Conservation (phyloP, 306 rosid genomes). For the Cajanus cajan region DNA sequence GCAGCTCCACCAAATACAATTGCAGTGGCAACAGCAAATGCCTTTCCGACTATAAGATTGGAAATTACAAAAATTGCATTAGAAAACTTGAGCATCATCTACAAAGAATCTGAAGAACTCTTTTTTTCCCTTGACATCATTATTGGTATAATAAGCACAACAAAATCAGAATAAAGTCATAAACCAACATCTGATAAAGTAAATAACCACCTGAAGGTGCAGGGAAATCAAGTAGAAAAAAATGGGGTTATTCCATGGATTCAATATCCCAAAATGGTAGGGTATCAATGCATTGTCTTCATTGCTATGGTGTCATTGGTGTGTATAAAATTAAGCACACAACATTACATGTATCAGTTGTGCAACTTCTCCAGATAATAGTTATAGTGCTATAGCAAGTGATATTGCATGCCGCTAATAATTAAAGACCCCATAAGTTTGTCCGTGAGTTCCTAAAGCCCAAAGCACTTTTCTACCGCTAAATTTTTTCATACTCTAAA, state of each 20-base stretch:
- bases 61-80: slow-evolving; percentile 18
- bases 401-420: background rate
- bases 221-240: slow-evolving; percentile 4
- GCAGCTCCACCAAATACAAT: slow-evolving; percentile 75
- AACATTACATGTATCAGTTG: background rate
- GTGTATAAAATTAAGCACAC: background rate
- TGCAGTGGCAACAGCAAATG: slow-evolving; percentile 77
- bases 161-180: background rate
- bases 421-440: background rate
- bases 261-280: background rate
- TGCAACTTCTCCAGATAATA: background rate
- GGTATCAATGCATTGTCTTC: background rate
- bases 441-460: background rate
- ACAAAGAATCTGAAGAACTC: background rate
- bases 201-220: background rate
- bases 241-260: background rate
- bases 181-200: background rate
- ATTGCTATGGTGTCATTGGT: no score
- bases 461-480: no score
- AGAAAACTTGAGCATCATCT: slow-evolving; percentile 12
- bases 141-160: background rate
- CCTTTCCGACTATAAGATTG: slow-evolving; percentile 68
- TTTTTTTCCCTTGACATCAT: background rate
- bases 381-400: background rate
- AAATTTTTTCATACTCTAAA: background rate